Conservation (phyloP, 169 alveolate species). For the Plasmodium adleri region DNA sequence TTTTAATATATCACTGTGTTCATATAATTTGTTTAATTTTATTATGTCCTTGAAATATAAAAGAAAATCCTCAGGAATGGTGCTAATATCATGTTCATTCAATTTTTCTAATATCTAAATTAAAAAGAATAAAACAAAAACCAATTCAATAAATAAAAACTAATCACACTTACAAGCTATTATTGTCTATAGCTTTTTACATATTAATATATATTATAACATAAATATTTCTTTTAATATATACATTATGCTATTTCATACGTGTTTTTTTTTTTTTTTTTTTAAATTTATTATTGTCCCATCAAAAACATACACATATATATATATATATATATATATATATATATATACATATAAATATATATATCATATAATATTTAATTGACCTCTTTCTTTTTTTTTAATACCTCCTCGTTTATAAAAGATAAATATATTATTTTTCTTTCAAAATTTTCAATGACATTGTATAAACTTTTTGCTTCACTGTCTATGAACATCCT, state of each 20-base stretch:
- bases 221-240: neutral
- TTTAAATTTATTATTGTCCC: neutral
- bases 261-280: neutral
- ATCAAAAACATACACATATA: neutral
- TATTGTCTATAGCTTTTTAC: no score
- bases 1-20: conserved; percentile 29
- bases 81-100: conserved; percentile 16
- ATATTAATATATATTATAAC: neutral
- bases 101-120: conserved; percentile 55
- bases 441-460: conserved; percentile 49
- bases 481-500: conserved; percentile 39
- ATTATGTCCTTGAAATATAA: conserved; percentile 46
- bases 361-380: neutral
- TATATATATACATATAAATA: neutral
- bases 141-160: neutral
- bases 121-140: no score
- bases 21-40: conserved; percentile 67
- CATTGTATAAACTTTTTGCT: conserved; percentile 50
- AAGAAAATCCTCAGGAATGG: conserved; percentile 36
- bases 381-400: neutral
- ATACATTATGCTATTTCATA: neutral
- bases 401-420: conserved; percentile 65
- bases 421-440: conserved; percentile 38
- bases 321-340: neutral
- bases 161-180: neutral